Evolutionary conservation across 805 yeast genomes (phyloP).

Genomic region (Cyberlindnera petersonii): DNA sequence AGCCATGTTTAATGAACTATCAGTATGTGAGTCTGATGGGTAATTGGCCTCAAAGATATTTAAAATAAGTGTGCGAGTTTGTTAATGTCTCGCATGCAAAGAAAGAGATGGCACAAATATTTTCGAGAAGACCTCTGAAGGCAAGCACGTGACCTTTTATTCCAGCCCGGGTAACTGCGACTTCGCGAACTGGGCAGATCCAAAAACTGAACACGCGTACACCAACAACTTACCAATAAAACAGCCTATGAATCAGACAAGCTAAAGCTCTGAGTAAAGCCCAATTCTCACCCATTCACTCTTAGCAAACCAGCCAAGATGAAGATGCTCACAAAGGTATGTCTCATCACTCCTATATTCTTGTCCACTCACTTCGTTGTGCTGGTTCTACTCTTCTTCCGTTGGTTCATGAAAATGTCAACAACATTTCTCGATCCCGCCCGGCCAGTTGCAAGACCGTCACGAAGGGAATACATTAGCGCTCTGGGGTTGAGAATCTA

Average conservation of each 20-base stretch:
- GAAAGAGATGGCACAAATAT: no score
- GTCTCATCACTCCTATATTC: constrained; percentile 22
- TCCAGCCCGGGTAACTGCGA: neutral
- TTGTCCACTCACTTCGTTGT: neutral
- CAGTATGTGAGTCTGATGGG: no score
- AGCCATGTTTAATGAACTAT: no score
- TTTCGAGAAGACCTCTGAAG: no score
- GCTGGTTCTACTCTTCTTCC: neutral
- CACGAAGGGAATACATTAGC: neutral
- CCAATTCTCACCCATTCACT: neutral
- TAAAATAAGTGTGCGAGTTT: no score
- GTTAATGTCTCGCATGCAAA: no score
- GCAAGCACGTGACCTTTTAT: no score
- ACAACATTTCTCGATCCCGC: neutral
- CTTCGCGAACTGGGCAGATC: neutral
- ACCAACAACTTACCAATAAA: constrained; percentile 4
- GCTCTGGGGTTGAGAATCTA: neutral
- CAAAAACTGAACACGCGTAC: constrained; percentile 18
- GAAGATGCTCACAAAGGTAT: constrained; percentile 79
- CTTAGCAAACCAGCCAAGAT: constrained; percentile 38
- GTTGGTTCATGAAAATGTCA: constrained; percentile 2
- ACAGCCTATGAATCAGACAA: neutral
- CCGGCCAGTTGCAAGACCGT: neutral
- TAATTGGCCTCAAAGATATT: no score
- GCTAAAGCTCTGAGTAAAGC: neutral